Evolutionary conservation across 768 basidiomycete genomes (phyloP).

Genomic region (Hydnum rufescens): DNA sequence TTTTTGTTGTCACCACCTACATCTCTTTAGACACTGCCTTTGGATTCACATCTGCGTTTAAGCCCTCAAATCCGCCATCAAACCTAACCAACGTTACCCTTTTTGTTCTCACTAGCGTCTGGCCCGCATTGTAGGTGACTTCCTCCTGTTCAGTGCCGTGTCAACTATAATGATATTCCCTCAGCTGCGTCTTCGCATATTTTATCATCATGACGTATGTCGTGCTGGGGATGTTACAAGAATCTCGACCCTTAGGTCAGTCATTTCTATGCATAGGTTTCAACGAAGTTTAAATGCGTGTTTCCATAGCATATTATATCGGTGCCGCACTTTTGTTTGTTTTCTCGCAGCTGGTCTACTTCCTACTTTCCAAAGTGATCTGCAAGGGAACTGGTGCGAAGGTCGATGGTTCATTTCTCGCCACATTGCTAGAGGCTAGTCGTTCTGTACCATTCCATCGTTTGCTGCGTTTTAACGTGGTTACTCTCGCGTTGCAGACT

Average conservation of each 20-base stretch:
- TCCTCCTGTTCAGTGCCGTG: neutral
- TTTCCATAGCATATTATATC: slow-evolving; percentile 37
- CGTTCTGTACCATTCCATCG: no score
- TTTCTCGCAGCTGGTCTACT: slow-evolving; percentile 63
- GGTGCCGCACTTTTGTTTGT: slow-evolving; percentile 59
- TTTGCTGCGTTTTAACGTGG: neutral
- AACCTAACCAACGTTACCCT: slow-evolving; percentile 47
- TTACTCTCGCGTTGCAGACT: slow-evolving; percentile 19
- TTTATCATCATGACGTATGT: slow-evolving; percentile 63
- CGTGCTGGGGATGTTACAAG: slow-evolving; percentile 53
- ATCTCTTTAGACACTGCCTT: slow-evolving; percentile 69
- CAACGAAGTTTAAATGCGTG: neutral
- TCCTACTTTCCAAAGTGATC: slow-evolving; percentile 46
- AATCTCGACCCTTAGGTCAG: slow-evolving; percentile 51
- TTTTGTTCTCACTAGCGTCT: slow-evolving; percentile 62
- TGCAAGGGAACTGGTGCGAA: slow-evolving; percentile 35
- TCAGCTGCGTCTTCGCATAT: slow-evolving; percentile 47
- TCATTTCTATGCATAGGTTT: slow-evolving; percentile 3
- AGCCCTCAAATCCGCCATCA: slow-evolving; percentile 35
- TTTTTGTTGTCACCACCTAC: slow-evolving; percentile 60
- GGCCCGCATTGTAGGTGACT: slow-evolving; percentile 50
- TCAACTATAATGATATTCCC: no score
- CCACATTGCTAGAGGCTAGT: slow-evolving; percentile 47
- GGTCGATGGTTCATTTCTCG: slow-evolving; percentile 74
- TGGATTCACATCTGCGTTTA: slow-evolving; percentile 38